phyloP scores from a whole-genome alignment of 2,329 filamentous ascomycete genomes.

The Verticillium dahliae region DNA sequence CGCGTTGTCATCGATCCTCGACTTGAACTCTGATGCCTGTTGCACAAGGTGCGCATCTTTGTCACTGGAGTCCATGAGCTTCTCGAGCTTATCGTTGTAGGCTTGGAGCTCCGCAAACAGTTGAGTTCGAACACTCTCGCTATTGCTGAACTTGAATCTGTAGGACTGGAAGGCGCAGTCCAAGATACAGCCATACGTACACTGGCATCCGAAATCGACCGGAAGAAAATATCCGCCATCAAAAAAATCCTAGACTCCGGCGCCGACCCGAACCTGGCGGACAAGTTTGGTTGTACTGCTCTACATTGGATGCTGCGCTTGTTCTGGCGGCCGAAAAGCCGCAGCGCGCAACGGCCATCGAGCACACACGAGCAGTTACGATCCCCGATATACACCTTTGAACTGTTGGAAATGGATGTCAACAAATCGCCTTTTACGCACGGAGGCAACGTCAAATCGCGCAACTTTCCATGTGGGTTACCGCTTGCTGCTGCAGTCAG shows the following conservation, averaged over 20 bases:
- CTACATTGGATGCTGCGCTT: no score
- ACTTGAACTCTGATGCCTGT: not conserved
- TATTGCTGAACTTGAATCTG: slow-evolving; percentile 16
- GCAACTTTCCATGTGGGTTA: no score
- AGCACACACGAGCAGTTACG: no score
- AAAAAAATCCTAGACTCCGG: not conserved
- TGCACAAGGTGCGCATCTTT: slow-evolving; percentile 5
- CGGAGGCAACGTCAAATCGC: no score
- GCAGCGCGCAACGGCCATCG: no score
- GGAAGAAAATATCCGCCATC: not conserved
- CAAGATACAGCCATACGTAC: no score
- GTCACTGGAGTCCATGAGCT: slow-evolving; percentile 14
- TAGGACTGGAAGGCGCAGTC: slow-evolving; percentile 8
- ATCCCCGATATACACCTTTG: no score
- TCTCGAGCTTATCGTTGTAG: slow-evolving; percentile 14
- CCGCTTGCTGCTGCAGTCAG: not conserved
- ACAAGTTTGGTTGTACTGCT: not conserved
- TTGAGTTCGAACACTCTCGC: slow-evolving; percentile 9
- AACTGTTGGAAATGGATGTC: no score
- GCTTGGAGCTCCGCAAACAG: slow-evolving; percentile 16
- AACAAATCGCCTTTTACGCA: no score
- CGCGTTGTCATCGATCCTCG: slow-evolving; percentile 6
- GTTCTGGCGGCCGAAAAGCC: no score
- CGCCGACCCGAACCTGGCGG: not conserved
- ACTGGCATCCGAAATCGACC: not conserved